Base-by-base conservation (phyloP, 306 rosid genomes). In the Sphenostylis stenocarpa region DNA sequence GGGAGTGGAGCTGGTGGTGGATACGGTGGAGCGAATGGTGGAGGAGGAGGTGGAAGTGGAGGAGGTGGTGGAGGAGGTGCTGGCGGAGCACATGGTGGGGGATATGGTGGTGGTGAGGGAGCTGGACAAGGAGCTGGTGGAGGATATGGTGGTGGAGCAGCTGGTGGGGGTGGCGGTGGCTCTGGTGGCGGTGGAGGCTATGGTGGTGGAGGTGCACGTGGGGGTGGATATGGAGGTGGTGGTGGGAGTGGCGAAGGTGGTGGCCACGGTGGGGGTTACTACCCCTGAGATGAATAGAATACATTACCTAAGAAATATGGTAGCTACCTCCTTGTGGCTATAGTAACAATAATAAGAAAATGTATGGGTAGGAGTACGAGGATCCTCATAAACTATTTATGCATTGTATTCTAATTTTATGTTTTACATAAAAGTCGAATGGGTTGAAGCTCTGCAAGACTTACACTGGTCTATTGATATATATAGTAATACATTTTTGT, bases 221-320 rank as follows among this genome's bases (percentile, higher is more conserved):
- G 70, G 16, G 80, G 80, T 5, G 74, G 84, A 10, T 53, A 53
- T 6, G 71, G 70, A 11, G 64, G 15, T 11, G 61, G 61, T 10
- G 61, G 61, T 53, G 61, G 61, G 16, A 11, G 83, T 44, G 88
- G 81, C 0, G 71, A 41, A 36, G 87, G 86, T 5, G 68, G 79
- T 11, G 83, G 86, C 62, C 76, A 82, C 12, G 86, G 88, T 34
- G 87, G 88, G 21, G 87, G 88, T 67, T 82, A 90, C 55, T 62
- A 73, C 41, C 90, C 72, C 0, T 66, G 7, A 66, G 10, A 41
- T 66, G 24, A 1, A 66, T 21, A 39, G 24, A 1, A 66, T 21
- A 39, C 6, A 41, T 66, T 12, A 12, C 48, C 14, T 0, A 21
- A 38, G 70, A 64, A 64, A 16, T 29, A 9, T 58, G 10, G 14